Evolutionary conservation across 2,329 filamentous ascomycete species (phyloP).

Genomic region (Neopestalotiopsis clavispora): DNA sequence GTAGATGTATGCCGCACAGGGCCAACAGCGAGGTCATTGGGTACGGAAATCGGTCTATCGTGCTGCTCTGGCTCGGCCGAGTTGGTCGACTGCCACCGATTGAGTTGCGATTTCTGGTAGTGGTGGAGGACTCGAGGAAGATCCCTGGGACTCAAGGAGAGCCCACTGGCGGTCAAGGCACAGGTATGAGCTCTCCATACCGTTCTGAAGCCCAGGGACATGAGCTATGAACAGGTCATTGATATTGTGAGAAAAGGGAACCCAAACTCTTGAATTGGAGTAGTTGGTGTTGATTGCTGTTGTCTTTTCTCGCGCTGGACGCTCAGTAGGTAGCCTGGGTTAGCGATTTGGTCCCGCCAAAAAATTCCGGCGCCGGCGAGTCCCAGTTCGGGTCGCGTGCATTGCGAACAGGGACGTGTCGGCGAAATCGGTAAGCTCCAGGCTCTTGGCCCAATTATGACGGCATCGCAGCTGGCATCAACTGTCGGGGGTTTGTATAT

Average conservation of each 20-base stretch:
- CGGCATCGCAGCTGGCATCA: conserved; percentile 6
- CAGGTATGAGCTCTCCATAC: conserved; percentile 34
- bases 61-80: background rate
- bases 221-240: conserved; percentile 35
- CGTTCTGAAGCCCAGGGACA: conserved; percentile 37
- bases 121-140: conserved; percentile 18
- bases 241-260: background rate
- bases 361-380: conserved; percentile 14
- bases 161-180: conserved; percentile 26
- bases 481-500: background rate
- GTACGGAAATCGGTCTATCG: background rate
- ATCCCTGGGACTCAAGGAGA: conserved; percentile 34
- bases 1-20: background rate
- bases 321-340: background rate
- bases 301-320: background rate
- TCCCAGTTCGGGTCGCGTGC: background rate
- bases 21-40: background rate
- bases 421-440: conserved; percentile 3
- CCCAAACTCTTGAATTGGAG: conserved; percentile 9
- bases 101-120: background rate
- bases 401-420: background rate
- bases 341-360: background rate
- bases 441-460: background rate
- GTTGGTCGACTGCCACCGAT: conserved; percentile 4
- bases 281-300: conserved; percentile 10